Conservation (phyloP, 176 grass and related monocot species). For the Oryza brachyantha region DNA sequence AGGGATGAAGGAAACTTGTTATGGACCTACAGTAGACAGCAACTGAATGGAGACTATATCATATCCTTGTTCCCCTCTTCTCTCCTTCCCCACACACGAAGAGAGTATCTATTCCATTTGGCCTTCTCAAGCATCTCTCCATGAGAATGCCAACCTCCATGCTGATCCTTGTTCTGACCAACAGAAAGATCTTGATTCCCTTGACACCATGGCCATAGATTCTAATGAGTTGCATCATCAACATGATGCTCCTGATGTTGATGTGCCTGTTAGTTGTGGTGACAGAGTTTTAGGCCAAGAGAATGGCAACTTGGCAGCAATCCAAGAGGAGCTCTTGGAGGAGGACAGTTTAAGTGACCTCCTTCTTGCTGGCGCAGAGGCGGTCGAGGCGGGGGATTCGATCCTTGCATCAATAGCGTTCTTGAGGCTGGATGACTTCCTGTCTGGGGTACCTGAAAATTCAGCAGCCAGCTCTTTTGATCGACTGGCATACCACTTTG, state of each 20-base stretch:
- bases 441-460: background rate
- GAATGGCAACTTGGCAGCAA: slow-evolving; percentile 34
- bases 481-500: slow-evolving; percentile 44
- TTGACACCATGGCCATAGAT: slow-evolving; percentile 13
- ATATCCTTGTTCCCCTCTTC: slow-evolving; percentile 41
- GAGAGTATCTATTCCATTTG: slow-evolving; percentile 28
- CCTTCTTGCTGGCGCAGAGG: slow-evolving; percentile 48
- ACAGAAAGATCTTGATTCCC: slow-evolving; percentile 9
- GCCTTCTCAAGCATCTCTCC: slow-evolving; percentile 23
- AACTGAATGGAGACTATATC: slow-evolving; percentile 40
- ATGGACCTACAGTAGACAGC: slow-evolving; percentile 19
- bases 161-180: slow-evolving; percentile 17
- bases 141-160: slow-evolving; percentile 18
- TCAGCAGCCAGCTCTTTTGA: slow-evolving; percentile 24
- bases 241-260: slow-evolving; percentile 22
- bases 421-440: slow-evolving; percentile 33
- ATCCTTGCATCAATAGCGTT: slow-evolving; percentile 33
- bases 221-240: slow-evolving; percentile 16
- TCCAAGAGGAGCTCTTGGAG: slow-evolving; percentile 57
- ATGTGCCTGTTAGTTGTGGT: background rate
- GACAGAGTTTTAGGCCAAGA: slow-evolving; percentile 6
- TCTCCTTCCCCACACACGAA: slow-evolving; percentile 36
- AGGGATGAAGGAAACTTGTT: slow-evolving; percentile 5
- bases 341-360: slow-evolving; percentile 53
- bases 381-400: slow-evolving; percentile 38